Base-by-base conservation (phyloP, 176 grass and related monocot species). In the Phyllostachys edulis region DNA sequence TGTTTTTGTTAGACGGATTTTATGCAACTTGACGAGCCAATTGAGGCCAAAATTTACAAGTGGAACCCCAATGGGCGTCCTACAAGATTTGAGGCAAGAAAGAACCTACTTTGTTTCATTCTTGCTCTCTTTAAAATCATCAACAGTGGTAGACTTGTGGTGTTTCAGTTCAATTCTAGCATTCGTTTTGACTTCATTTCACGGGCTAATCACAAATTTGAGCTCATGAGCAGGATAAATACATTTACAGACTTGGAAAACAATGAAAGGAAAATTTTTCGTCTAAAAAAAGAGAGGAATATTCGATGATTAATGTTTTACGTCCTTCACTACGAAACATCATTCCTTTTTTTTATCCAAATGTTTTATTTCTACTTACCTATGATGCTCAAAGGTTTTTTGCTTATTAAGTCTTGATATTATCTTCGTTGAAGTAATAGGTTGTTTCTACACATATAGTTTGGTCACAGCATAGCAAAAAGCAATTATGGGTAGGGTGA, bases 181-280 rank as follows among this genome's bases (percentile, higher is more conserved):
- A 57, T 76, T 11, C 72, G 42, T 9, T 18, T 68, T 54, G 46
- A 46, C 24, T 86, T 85, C 6, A 59, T 80, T 90, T 88, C 89
- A 93, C 87, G 95, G 95, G 5, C 36, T 98, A 71, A 88, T 85
- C 92, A 92, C 75, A 98, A 98, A 82, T 85, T 90, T 79, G 95
- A 95, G 70, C 81, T 93, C 36, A 82, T 92, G 83, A 92, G 88
- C 66, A 90, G 72, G 82, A 88, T 90, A 84, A 86, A 54, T 46
- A 93, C 78, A 26, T 93, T 93, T 70, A 87, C 91, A 5, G 87
- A 94, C 71, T 91, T 95, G 52, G 94, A 95, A 91, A 88, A 69
- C 46, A 91, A 95, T 63, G 95, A 95, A 89, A 90, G 78, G 18
- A 74, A 15, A 67, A 16, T 83, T 71, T 42, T 40, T 40, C 6